Evolutionary conservation across 371 early-diverging fungal genomes (phyloP), one percentile per base, ranked within the genome.

Genomic region (Lichtheimia corymbifera): DNA sequence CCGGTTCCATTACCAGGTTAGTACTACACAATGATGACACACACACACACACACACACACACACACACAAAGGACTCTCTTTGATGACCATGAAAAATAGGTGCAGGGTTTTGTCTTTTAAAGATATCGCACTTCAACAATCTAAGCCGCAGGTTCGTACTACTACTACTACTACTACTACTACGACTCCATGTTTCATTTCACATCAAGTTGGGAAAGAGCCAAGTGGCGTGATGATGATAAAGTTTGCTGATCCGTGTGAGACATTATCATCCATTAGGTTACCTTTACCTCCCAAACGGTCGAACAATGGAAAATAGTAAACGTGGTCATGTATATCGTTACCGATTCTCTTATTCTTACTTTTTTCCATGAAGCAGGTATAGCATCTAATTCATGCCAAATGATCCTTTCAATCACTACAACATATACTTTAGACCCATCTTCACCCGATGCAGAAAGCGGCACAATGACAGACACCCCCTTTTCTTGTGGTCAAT

Each of bases 1-100:
- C 77, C 25, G 84, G 84, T 15, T 83, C 85, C 25, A 77, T 84
- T 35, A 86, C 87, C 49, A 78, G 85, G 83, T 86, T 22, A 14
- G 22, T 24, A 9, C 50, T 13, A 14, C 3, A n/a, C n/a, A n/a
- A n/a, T n/a, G n/a, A n/a, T n/a, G n/a, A n/a, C n/a, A n/a, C n/a
- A n/a, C n/a, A n/a, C n/a, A n/a, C n/a, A n/a, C n/a, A n/a, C n/a
- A n/a, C n/a, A n/a, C n/a, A n/a, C n/a, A n/a, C n/a, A n/a, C n/a
- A n/a, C n/a, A n/a, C n/a, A 45, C 44, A 20, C 17, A 27, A 27
- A 27, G 30, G 22, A 18, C 4, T n/a, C 12, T 43, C 6, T 45
- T 15, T 12, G 11, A 22, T 22, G 51, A 2, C 5, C 40, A 24
- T 5, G 7, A n/a, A 5, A 7, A 28, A 13, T 50, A 22, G 18